Base-by-base conservation (phyloP, 148 eudicot genomes). In the Tetragonia tetragonoides region DNA sequence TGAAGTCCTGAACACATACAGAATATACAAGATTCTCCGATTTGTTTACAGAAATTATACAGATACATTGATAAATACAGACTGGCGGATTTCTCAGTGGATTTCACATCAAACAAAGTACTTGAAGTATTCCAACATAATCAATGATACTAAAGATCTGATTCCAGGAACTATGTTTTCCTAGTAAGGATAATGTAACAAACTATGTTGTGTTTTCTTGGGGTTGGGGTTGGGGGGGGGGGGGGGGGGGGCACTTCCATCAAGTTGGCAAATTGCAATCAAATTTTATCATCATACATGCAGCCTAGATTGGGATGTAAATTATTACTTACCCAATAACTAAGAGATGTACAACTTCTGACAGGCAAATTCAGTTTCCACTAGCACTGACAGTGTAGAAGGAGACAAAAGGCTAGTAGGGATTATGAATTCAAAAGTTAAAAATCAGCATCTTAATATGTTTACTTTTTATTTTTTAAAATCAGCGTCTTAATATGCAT, bases 1-100 rank as follows among this genome's bases (percentile, higher is more conserved):
- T 95, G 86, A 84, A 23, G 39, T 68, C 21, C 0, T 37, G 37
- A 76, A 21, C 39, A 56, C 72, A 76, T 37, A 51, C 7, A 17
- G 44, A 6, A 38, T 39, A 76, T 38, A 37, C n/a, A 38, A n/a
- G 49, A 38, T 21, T 15, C 18, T 67, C 23, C 5, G 14, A 23
- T 28, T 28, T 28, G 23, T 37, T 66, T 65, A 40, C 12, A 57
- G 10, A 18, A 28, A 44, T 46, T 23, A 65, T 21, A 65, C 46
- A 76, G 3, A 59, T 24, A 75, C 44, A n/a, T 7, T 65, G 37
- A 67, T 20, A 38, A 11, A 20, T 17, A 41, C 20, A 61, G 57
- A 75, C 6, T 34, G n/a, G n/a, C 34, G 21, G 16, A 47, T 10
- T 2, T 62, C 17, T 75, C 23, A 49, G 14, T 60, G 46, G 56